Percentiles rank a stretch among this genome's conserved stretches.
These are phyloP conservation scores for Colletotrichum siamense DNA, from an alignment of 2,329 filamentous ascomycete species.

Conservation along the genomic window DNA sequence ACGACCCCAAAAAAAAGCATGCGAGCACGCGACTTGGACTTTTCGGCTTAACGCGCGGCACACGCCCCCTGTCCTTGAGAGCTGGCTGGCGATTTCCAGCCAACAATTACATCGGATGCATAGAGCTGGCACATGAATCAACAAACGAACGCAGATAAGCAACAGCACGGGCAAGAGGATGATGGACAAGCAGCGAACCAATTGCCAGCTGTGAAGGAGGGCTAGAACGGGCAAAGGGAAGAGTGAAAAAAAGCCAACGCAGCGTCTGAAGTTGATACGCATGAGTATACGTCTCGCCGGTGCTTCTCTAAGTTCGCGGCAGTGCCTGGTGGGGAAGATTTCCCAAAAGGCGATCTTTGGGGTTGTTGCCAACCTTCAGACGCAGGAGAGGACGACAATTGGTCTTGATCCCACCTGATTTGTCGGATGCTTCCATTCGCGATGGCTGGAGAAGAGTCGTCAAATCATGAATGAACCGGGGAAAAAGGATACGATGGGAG, in stretches of 20 bases:
- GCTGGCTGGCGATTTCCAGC: not conserved
- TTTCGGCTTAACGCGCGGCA: not conserved
- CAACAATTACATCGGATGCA: not conserved
- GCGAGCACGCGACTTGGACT: not conserved
- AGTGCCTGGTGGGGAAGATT: not conserved
- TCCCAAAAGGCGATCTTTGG: not conserved
- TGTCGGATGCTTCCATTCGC: not conserved
- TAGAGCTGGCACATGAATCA: not conserved
- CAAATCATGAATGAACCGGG: not conserved
- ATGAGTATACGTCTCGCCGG: not conserved
- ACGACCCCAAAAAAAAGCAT: not conserved
- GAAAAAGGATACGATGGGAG: not conserved
- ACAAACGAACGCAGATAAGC: not conserved
- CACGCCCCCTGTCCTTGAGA: not conserved
- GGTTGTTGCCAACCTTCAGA: not conserved
- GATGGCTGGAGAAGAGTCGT: not conserved
- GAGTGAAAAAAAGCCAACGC: not conserved
- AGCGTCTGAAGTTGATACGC: not conserved
- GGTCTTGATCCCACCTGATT: not conserved
- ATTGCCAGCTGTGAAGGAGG: not conserved
- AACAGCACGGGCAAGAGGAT: not conserved
- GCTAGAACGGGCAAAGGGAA: not conserved
- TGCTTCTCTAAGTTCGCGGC: not conserved
- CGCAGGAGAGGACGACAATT: not conserved
- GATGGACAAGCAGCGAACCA: not conserved